Evolutionary conservation across 2,329 filamentous ascomycete species (phyloP).

Genomic region (Colletotrichum sp.): DNA sequence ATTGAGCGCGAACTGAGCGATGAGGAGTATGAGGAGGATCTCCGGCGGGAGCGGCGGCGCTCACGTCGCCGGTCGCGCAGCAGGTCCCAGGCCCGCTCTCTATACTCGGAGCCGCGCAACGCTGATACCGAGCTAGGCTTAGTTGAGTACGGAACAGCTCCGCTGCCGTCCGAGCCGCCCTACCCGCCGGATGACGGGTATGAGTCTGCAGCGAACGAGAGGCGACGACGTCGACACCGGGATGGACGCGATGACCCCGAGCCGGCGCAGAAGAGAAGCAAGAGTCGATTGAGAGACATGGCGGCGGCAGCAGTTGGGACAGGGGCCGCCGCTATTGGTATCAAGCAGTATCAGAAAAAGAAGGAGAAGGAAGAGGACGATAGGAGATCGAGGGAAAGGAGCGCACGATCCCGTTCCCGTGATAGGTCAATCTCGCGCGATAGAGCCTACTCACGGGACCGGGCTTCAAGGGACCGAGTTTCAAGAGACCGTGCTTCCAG

Average conservation of each 20-base stretch:
- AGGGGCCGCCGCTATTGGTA: conserved; percentile 66
- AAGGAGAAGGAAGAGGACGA: conserved; percentile 46
- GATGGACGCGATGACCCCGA: conserved; percentile 38
- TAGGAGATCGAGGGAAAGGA: conserved; percentile 19
- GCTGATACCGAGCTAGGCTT: conserved; percentile 73
- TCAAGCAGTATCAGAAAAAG: conserved; percentile 63
- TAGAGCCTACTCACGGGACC: background rate
- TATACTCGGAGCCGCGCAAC: conserved; percentile 52
- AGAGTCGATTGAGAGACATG: conserved; percentile 59
- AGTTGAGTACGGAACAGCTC: conserved; percentile 69
- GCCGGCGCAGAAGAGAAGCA: conserved; percentile 53
- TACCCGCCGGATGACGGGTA: conserved; percentile 42
- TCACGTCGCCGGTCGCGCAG: conserved; percentile 41
- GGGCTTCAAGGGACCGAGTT: conserved; percentile 1
- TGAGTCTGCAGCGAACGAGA: conserved; percentile 54
- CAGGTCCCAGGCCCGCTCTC: conserved; percentile 57
- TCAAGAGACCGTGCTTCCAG: conserved; percentile 6
- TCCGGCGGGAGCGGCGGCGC: conserved; percentile 17
- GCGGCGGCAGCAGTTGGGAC: conserved; percentile 60
- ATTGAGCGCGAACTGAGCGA: conserved; percentile 37
- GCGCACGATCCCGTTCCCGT: conserved; percentile 7
- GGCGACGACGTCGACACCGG: conserved; percentile 41
- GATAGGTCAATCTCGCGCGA: conserved; percentile 10
- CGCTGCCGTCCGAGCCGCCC: conserved; percentile 49
- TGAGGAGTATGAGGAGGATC: conserved; percentile 32